Base-by-base conservation (phyloP, 2,329 filamentous ascomycete genomes). In the Scorias spongiosa region DNA sequence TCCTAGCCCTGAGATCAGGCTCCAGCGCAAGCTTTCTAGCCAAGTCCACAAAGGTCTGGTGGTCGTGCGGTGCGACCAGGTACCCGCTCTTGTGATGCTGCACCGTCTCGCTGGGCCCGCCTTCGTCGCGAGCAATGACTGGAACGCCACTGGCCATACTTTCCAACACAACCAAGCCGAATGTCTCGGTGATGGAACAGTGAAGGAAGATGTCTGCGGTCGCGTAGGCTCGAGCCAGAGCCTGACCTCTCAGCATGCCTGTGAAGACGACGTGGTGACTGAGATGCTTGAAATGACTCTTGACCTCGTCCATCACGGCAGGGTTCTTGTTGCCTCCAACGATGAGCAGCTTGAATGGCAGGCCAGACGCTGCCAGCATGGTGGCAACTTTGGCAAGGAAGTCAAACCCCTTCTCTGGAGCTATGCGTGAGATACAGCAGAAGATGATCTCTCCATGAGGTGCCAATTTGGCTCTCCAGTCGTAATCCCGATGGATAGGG, bases 141-240 rank as follows among this genome's bases (percentile, higher is more conserved):
- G 79, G 78, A 2, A 84, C 69, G 2, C 78, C 78, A 49, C 77
- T 81, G 0, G 79, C 78, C 78, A 84, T 82, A 2, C 76, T 75
- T 59, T 83, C 80, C 2, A 83, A 64, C 1, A 83, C 79, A 0
- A 84, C 79, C 9, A 84, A 65, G 0, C 80, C 80, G 57, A 84
- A 83, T 0, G 80, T 84, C 59, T 84, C 80, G 1, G 79, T 83
- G 45, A 83, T 66, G 17, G 76, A 83, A 61, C 78, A 81, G 61
- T 84, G 79, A 11, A 84, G 61, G 55, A 84, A 83, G n/a, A 84
- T 51, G 54, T 84, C 79, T 1, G 74, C 78, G 2, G 74, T 75
- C 2, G 80, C 78, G 50, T 82, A 84, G 9, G 75, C 72, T n/a
- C 68, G 64, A n/a, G 78, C 78, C 8, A 84, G 66, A 2, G 70